Evolutionary conservation across 2,329 filamentous ascomycete species (phyloP), one percentile per base, ranked within the genome.

Genomic region (Colletotrichum higginsianum): DNA sequence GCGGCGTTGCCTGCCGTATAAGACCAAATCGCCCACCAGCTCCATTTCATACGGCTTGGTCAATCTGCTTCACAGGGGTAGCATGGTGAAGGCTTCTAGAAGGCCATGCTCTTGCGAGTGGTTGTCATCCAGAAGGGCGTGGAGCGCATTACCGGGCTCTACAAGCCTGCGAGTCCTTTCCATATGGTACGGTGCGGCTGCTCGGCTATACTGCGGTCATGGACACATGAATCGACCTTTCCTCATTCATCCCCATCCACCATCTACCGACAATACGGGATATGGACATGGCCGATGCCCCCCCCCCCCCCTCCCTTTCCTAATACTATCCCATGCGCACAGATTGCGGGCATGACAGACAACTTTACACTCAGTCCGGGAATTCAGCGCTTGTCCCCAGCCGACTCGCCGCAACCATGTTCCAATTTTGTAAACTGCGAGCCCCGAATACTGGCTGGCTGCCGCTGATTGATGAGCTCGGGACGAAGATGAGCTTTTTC

Each of bases 71-170:
- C 53, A 64, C 63, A 53, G 60, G 65, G 57, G 47, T 49, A 64
- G 57, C 49, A 62, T 26, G 47, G 62, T 61, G 52, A 73, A 73
- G 53, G 62, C 57, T 73, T 73, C 71, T 71, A 67, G 71, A 73
- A 73, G 57, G 30, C 61, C 49, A 60, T 58, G 30, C 46, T 58
- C 44, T 71, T 67, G 63, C 53, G 58, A 67, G 55, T 46, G 42
- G 23, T 38, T 38, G 38, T 15, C 21, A 38, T 63, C 16, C 30
- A 38, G 44, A 44, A 53, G 35, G 46, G 46, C 26, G 52, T 61
- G 58, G 44, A 61, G 63, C 53, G 38, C 64, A 38, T 30, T 26
- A 23, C 35, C 26, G 65, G 58, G 68, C 57, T 46, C 57, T 63
- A n/a, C 46, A 52, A 60, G 53, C 52, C 65, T 65, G 63, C 67